These are phyloP conservation scores for Candida smagusa DNA, from an alignment of 1,139 yeast species.

Conservation along the genomic window DNA sequence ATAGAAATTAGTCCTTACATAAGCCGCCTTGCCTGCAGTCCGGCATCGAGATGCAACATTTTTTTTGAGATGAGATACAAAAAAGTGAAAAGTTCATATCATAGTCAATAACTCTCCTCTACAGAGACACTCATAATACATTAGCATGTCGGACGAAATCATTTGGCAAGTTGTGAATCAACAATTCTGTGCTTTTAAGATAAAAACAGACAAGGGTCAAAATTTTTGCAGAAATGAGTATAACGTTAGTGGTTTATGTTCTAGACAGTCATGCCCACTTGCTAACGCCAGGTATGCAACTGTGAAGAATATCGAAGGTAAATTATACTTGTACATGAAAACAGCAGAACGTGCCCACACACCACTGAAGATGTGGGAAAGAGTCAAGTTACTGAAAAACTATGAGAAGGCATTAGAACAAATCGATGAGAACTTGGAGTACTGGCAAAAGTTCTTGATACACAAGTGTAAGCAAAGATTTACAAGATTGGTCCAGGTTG, in stretches of 20 bases:
- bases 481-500: constrained; percentile 91
- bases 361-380: constrained; percentile 92
- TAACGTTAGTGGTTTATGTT: constrained; percentile 87
- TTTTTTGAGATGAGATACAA: constrained; percentile 6
- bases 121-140: not conserved
- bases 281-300: constrained; percentile 97
- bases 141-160: constrained; percentile 52
- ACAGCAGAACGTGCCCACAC: constrained; percentile 97
- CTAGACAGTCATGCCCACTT: constrained; percentile 90
- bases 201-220: constrained; percentile 76
- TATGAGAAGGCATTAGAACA: constrained; percentile 84
- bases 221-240: constrained; percentile 85
- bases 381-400: constrained; percentile 84
- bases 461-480: constrained; percentile 95
- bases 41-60: not conserved
- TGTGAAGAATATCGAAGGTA: constrained; percentile 84
- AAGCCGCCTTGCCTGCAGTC: not conserved
- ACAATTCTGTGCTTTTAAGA: constrained; percentile 84
- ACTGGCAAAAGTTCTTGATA: constrained; percentile 89
- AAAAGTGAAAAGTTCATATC: constrained; percentile 1
- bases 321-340: constrained; percentile 87
- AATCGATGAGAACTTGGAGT: constrained; percentile 78
- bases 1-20: not conserved
- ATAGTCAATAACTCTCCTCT: not conserved
- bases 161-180: constrained; percentile 92